phyloP scores from a whole-genome alignment of 31 red algal species.

The Odonthalia washingtoniensis region DNA sequence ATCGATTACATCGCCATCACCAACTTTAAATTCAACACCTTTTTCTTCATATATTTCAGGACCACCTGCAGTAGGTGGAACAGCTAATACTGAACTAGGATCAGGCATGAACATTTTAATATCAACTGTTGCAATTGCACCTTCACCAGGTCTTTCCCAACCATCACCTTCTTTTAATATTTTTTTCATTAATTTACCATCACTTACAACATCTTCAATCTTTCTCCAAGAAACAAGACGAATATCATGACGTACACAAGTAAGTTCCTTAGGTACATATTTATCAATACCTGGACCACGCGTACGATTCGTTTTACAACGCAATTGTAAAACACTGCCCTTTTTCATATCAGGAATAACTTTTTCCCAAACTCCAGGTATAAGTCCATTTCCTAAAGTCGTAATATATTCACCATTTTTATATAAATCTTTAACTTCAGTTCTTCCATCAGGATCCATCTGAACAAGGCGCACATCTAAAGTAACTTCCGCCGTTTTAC shows the following conservation, averaged over 20 bases:
- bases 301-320: slow-evolving; percentile 35
- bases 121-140: slow-evolving; percentile 39
- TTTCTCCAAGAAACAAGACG: slow-evolving; percentile 76
- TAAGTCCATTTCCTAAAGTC: slow-evolving; percentile 44
- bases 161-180: slow-evolving; percentile 82
- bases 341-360: slow-evolving; percentile 75
- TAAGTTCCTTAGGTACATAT: slow-evolving; percentile 58
- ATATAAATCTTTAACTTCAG: slow-evolving; percentile 12
- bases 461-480: slow-evolving; percentile 25
- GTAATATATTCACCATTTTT: slow-evolving; percentile 39
- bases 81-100: slow-evolving; percentile 31
- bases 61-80: slow-evolving; percentile 40
- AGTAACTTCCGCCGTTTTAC: slow-evolving; percentile 60
- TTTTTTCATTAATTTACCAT: slow-evolving; percentile 82
- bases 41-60: slow-evolving; percentile 22
- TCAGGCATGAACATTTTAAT: slow-evolving; percentile 47
- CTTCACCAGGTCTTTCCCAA: slow-evolving; percentile 83
- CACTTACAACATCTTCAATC: slow-evolving; percentile 73
- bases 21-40: slow-evolving; percentile 59
- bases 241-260: slow-evolving; percentile 58
- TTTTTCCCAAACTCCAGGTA: slow-evolving; percentile 65
- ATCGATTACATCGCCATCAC: slow-evolving; percentile 66
- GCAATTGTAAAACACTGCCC: slow-evolving; percentile 28
- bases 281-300: slow-evolving; percentile 54
- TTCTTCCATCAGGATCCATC: slow-evolving; percentile 40